These are phyloP conservation scores for Trypanosoma cruzi DNA, from an alignment of 208 protist species.

Conservation along the genomic window DNA sequence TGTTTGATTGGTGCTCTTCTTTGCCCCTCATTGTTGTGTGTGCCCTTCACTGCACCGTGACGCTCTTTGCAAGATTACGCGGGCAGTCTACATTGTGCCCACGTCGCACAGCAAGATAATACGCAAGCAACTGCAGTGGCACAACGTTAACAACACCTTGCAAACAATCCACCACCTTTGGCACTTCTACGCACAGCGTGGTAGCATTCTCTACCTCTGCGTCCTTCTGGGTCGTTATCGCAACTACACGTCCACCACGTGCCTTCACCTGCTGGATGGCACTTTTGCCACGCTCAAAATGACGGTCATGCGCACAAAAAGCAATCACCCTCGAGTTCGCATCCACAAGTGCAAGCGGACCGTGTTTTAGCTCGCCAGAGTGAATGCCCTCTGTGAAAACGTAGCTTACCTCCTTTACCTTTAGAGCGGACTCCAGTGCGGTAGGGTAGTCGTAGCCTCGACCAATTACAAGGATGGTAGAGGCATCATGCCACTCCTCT, in stretches of 20 bases:
- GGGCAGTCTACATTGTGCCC: constrained; percentile 96
- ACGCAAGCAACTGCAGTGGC: constrained; percentile 97
- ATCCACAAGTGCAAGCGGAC: constrained; percentile 97
- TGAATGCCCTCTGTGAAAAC: constrained; percentile 97
- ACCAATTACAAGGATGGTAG: constrained; percentile 87
- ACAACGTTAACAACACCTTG: constrained; percentile 94
- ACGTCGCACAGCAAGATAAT: constrained; percentile 92
- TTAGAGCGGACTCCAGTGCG: constrained; percentile 94
- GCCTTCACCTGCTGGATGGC: constrained; percentile 92
- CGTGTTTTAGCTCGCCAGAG: constrained; percentile 98
- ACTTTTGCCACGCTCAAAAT: constrained; percentile 78
- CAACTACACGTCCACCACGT: constrained; percentile 80
- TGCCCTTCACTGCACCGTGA: constrained; percentile 88
- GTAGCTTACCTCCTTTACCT: constrained; percentile 98
- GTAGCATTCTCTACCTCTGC: constrained; percentile 43
- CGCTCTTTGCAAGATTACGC: constrained; percentile 97
- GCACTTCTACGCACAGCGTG: constrained; percentile 59
- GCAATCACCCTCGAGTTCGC: constrained; percentile 92
- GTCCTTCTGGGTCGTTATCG: constrained; percentile 66
- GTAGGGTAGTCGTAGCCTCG: constrained; percentile 94
- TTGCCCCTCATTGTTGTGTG: not conserved
- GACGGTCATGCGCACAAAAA: constrained; percentile 80
- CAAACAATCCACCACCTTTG: constrained; percentile 86
- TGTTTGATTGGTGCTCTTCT: constrained; percentile 9
- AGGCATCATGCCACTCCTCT: constrained; percentile 44